Evolutionary conservation across 1,139 yeast species (phyloP).

Genomic region (Hanseniaspora uvarum): DNA sequence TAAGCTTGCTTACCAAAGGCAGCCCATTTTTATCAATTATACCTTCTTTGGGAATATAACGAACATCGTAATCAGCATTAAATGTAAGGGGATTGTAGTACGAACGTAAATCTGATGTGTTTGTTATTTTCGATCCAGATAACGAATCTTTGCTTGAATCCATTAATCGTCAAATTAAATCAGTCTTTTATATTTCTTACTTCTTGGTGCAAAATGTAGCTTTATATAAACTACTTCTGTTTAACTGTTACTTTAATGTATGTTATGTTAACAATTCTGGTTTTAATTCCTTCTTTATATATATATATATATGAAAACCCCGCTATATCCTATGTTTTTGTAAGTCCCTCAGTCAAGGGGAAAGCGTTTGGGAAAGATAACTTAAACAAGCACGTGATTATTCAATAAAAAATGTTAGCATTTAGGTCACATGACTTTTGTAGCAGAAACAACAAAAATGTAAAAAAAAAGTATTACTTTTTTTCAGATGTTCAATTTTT

Average conservation of each 20-base stretch:
- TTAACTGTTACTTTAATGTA: no score
- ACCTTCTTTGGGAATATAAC: conserved; percentile 52
- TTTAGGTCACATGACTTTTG: not conserved
- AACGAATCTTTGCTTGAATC: not conserved
- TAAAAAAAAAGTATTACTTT: not conserved
- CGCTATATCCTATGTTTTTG: no score
- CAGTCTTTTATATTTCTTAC: no score
- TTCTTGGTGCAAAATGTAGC: no score
- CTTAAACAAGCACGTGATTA: not conserved
- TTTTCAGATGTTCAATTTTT: not conserved
- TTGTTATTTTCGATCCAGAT: not conserved
- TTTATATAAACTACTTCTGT: no score
- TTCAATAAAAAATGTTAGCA: not conserved
- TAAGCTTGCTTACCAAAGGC: conserved; percentile 33
- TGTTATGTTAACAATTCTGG: no score
- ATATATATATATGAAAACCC: no score
- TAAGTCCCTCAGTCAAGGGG: not conserved
- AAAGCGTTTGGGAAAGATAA: not conserved
- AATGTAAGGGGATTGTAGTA: conserved; percentile 64
- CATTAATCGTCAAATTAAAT: not conserved
- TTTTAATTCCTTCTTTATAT: no score
- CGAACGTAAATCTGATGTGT: conserved; percentile 43
- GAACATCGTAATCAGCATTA: conserved; percentile 55
- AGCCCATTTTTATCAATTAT: conserved; percentile 36
- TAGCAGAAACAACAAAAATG: not conserved